A percentile compares a stretch with the other conserved stretches of the same genome.
These are phyloP conservation scores for Pyrrhoderma lamaoense DNA, from an alignment of 1,284 basidiomycete genomes.

Conservation along the genomic window DNA sequence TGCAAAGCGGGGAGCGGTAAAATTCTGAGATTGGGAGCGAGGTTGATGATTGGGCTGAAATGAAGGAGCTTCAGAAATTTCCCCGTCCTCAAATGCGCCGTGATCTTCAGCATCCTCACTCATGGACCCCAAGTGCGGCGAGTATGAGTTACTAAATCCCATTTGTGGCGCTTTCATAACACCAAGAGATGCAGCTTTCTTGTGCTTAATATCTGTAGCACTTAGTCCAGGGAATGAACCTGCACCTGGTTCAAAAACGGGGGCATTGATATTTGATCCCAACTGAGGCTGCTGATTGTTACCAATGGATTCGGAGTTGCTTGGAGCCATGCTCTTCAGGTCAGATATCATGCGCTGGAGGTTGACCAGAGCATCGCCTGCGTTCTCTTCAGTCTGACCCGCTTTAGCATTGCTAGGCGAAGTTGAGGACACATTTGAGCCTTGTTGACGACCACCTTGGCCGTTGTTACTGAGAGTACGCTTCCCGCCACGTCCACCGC, in stretches of 20 bases:
- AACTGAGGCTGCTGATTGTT: conserved; percentile 42
- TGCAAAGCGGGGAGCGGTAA: conserved; percentile 81
- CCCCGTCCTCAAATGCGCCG: conserved; percentile 64
- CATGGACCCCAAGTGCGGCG: conserved; percentile 74
- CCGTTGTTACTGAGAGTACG: conserved; percentile 4
- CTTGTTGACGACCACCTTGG: conserved; percentile 14
- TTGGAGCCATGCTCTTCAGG: conserved; percentile 65
- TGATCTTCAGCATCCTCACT: conserved; percentile 72
- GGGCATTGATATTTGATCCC: conserved; percentile 45
- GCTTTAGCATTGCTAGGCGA: conserved; percentile 21
- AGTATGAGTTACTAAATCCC: conserved; percentile 58
- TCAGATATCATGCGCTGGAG: conserved; percentile 79
- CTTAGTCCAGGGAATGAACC: conserved; percentile 44
- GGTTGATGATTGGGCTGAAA: conserved; percentile 52
- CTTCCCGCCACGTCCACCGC: conserved; percentile 13
- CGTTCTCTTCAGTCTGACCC: conserved; percentile 36
- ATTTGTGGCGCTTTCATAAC: conserved; percentile 35
- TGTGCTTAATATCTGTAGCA: conserved; percentile 44
- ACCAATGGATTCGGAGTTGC: conserved; percentile 30
- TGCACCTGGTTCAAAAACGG: conserved; percentile 63
- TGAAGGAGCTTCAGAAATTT: conserved; percentile 55
- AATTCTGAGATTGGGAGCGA: conserved; percentile 71
- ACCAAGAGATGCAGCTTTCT: conserved; percentile 72
- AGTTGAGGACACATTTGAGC: conserved; percentile 10
- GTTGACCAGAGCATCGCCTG: conserved; percentile 69